Evolutionary conservation across 371 early-diverging fungal genomes (phyloP), one percentile per base, ranked within the genome.

Genomic region (Cokeromyces recurvatus): DNA sequence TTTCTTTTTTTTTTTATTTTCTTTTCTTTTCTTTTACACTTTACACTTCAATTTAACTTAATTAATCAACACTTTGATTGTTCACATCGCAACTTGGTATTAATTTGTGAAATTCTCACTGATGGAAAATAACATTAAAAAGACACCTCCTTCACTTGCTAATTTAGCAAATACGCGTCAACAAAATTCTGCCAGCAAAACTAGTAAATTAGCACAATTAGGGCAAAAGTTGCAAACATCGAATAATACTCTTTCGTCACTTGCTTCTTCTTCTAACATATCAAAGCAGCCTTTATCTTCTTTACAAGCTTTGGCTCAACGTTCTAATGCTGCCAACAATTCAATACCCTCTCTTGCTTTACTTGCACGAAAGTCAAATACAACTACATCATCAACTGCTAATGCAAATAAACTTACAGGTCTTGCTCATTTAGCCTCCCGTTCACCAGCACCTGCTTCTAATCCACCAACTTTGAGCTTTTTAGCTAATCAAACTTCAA

Each of bases 221-320:
- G 46, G 46, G 17, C 46, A 50, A 42, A 51, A 56, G 24, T 34
- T 55, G 41, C 55, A 57, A 66, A 66, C 46, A 7, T 22, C 29
- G 23, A 9, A 29, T 9, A 16, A 38, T n/a, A 44, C 41, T n/a
- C 46, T 53, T 16, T 22, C 43, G 11, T 41, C 46, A n/a, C 38
- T 53, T 14, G 46, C 54, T 8, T 39, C 47, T 19, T 48, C 37
- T 6, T 19, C 41, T 7, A 3, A 24, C 48, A n/a, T n/a, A 14
- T 22, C 38, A 24, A 48, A 48, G 27, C 50, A 43, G 32, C 41
- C 53, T n/a, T 16, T 44, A 14, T 48, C 63, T 35, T 54, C 64
- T 14, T 46, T 67, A 31, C 64, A 59, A 38, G 46, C 48, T 12
- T 34, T 71, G 22, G 71, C 65, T 6, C 56, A 61, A 32, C 25